A percentile compares a stretch with the other conserved stretches of the same genome.
Evolutionary conservation across 352 stramenopile genomes (phyloP).

Genomic region (Globisporangium barbulae): DNA sequence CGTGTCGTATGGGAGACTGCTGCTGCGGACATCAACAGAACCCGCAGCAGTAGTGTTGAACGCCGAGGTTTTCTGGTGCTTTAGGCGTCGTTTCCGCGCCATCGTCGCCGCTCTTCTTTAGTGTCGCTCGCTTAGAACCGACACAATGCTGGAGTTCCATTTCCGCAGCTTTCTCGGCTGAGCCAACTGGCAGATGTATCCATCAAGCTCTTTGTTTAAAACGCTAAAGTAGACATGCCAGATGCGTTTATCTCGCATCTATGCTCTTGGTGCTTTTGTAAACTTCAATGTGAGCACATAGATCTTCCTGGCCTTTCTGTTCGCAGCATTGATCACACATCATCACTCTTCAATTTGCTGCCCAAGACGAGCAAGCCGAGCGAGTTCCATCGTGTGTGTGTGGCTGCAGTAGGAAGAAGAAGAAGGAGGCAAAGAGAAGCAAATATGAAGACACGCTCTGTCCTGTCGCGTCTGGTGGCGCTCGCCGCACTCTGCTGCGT

Average conservation of each 20-base stretch:
- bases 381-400: not conserved
- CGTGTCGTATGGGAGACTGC: not conserved
- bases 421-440: not conserved
- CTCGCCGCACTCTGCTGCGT: not conserved
- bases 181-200: slow-evolving; percentile 1
- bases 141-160: not conserved
- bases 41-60: not conserved
- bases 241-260: no score
- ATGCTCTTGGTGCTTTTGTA: no score
- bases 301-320: no score
- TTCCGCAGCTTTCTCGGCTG: not conserved
- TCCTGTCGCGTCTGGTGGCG: not conserved
- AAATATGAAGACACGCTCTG: not conserved
- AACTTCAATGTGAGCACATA: no score
- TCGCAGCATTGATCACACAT: not conserved
- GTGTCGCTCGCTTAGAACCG: not conserved
- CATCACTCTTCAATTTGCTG: not conserved
- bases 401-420: not conserved
- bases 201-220: not conserved
- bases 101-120: not conserved
- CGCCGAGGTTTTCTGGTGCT: not conserved
- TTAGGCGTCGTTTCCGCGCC: not conserved
- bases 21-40: not conserved
- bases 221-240: no score
- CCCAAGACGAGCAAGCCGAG: not conserved